Conservation (phyloP, 148 eudicot genomes). For the Vaccinium myrtillus region DNA sequence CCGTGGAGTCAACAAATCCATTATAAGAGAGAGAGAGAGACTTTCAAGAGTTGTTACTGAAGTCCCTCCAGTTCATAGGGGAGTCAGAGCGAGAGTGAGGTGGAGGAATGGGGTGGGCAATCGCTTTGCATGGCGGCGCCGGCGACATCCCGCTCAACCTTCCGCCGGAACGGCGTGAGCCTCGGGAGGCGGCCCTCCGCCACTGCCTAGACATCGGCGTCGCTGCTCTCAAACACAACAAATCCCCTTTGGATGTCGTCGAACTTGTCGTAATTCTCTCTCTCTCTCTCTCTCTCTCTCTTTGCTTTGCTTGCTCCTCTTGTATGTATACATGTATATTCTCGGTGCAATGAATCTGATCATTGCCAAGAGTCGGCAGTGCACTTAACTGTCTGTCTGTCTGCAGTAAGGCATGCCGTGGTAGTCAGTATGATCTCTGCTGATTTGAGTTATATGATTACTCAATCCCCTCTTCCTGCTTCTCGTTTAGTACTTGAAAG, state of each 20-base stretch:
- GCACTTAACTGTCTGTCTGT: too few relatives aligned
- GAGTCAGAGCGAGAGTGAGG: neutral
- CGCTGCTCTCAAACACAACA: conserved; percentile 47
- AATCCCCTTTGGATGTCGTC: conserved; percentile 69
- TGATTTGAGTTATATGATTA: too few relatives aligned
- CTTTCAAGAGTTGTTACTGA: neutral
- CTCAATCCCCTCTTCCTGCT: too few relatives aligned
- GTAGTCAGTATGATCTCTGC: neutral
- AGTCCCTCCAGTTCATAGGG: neutral
- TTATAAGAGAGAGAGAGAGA: neutral
- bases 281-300: neutral
- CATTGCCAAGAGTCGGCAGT: too few relatives aligned
- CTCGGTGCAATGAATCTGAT: neutral
- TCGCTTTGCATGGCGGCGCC: conserved; percentile 91
- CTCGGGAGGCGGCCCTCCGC: conserved; percentile 58
- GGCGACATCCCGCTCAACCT: conserved; percentile 71
- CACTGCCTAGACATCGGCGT: conserved; percentile 69
- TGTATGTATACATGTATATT: too few relatives aligned
- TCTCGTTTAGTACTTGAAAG: too few relatives aligned
- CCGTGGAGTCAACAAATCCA: neutral
- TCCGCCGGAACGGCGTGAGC: conserved; percentile 50
- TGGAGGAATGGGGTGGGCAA: conserved; percentile 78
- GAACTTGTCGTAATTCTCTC: conserved; percentile 70
- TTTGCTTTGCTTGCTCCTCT: too few relatives aligned
- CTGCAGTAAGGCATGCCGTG: neutral